Evolutionary conservation across 768 basidiomycete genomes (phyloP).

Genomic region (Psilocybe cubensis): DNA sequence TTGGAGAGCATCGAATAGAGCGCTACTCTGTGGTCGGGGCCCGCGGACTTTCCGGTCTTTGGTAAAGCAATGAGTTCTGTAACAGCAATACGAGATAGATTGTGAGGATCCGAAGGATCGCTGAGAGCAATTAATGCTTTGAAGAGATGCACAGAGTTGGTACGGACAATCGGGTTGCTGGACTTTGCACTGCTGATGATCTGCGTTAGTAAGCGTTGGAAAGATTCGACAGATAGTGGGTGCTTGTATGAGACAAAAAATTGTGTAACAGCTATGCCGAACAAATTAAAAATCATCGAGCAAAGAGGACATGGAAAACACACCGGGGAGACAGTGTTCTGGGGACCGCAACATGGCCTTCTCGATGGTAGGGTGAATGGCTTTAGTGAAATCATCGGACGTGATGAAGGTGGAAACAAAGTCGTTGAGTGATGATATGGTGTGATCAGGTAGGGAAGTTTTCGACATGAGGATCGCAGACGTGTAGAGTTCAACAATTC

Average conservation of each 20-base stretch:
- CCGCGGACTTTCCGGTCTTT: constrained; percentile 82
- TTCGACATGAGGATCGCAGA: constrained; percentile 71
- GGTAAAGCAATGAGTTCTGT: constrained; percentile 76
- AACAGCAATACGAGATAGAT: constrained; percentile 49
- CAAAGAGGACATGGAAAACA: constrained; percentile 21
- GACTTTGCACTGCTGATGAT: constrained; percentile 76
- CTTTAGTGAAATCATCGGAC: constrained; percentile 50
- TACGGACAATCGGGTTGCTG: constrained; percentile 62
- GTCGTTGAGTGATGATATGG: constrained; percentile 63
- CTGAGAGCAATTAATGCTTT: constrained; percentile 42
- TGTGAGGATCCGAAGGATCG: constrained; percentile 33
- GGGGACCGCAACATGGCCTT: constrained; percentile 83
- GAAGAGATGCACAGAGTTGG: constrained; percentile 62
- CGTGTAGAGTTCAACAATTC: constrained; percentile 62
- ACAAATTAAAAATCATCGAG: neutral
- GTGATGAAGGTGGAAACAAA: constrained; percentile 61
- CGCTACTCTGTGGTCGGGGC: constrained; percentile 82
- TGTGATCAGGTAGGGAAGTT: constrained; percentile 58
- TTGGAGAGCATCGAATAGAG: constrained; percentile 78
- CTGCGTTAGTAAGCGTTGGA: constrained; percentile 61
- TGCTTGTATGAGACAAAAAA: constrained; percentile 61
- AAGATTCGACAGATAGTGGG: constrained; percentile 47
- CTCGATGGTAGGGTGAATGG: constrained; percentile 74
- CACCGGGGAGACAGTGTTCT: constrained; percentile 72
- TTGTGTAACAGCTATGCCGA: constrained; percentile 50